Evolutionary conservation across 148 eudicot species (phyloP).

Genomic region (Chenopodium quinoa): DNA sequence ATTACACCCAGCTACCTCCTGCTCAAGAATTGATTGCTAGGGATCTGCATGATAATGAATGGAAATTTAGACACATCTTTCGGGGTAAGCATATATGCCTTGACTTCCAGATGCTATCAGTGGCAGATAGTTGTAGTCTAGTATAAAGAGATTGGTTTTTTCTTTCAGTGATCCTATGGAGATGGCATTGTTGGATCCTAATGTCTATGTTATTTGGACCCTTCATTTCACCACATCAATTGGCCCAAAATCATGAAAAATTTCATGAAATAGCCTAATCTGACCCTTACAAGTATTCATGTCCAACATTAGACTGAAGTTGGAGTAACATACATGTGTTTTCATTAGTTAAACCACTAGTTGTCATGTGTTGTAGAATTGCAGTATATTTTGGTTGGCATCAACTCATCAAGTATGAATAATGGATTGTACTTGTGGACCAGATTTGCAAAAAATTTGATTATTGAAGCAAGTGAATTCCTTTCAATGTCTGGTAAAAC

Average conservation of each 20-base stretch:
- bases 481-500: neutral
- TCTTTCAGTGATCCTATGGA: neutral
- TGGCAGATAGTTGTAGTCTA: neutral
- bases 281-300: neutral
- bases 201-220: neutral
- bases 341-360: neutral
- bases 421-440: neutral
- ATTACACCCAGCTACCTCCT: constrained; percentile 69
- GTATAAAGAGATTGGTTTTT: neutral
- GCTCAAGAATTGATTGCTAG: constrained; percentile 63
- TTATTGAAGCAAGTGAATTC: neutral
- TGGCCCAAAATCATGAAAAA: neutral
- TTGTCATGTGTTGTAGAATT: neutral
- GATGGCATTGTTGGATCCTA: neutral
- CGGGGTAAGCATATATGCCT: constrained; percentile 41
- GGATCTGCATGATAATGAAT: constrained; percentile 72
- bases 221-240: neutral
- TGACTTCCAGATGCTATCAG: neutral
- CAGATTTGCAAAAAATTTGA: neutral
- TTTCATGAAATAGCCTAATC: neutral
- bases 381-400: neutral
- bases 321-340: neutral
- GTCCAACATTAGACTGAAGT: neutral
- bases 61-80: constrained; percentile 76
- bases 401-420: neutral